Evolutionary conservation across 2,329 filamentous ascomycete species (phyloP).

Genomic region (Phyllosticta capitalensis): DNA sequence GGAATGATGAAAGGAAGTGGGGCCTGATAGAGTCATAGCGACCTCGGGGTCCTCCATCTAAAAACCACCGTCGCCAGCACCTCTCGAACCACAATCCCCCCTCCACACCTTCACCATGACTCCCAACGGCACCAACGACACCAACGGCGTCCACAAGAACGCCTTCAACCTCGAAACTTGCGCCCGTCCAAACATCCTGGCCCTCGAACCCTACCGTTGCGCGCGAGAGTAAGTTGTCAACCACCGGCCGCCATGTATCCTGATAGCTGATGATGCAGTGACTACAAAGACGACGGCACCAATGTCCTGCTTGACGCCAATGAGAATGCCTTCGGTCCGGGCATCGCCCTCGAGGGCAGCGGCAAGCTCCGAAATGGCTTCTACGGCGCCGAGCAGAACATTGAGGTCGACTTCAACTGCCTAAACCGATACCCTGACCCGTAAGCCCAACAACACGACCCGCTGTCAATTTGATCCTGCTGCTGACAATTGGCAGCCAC

Average conservation of each 20-base stretch:
- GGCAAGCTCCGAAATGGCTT: conserved; percentile 39
- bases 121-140: conserved; percentile 6
- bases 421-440: conserved; percentile 95
- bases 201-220: conserved; percentile 45
- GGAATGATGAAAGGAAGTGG: background rate
- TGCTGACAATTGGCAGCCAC: conserved; percentile 40
- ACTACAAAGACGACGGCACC: conserved; percentile 97
- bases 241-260: conserved; percentile 14
- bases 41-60: conserved; percentile 6
- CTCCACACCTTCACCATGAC: conserved; percentile 1
- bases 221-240: conserved; percentile 40
- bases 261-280: conserved; percentile 45
- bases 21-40: conserved; percentile 11
- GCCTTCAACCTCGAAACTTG: conserved; percentile 42
- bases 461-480: background rate
- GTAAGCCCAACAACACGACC: conserved; percentile 24
- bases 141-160: conserved; percentile 11
- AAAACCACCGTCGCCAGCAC: conserved; percentile 4
- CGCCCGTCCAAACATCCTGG: conserved; percentile 43
- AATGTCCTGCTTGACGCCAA: conserved; percentile 97
- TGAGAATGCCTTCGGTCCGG: conserved; percentile 90
- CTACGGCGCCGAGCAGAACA: conserved; percentile 30
- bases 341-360: conserved; percentile 47
- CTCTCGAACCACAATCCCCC: background rate
- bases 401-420: conserved; percentile 65